A percentile compares a stretch with the other conserved stretches of the same genome.
Conservation (phyloP, 2,329 filamentous ascomycete genomes). For the Esteya vermicola region DNA sequence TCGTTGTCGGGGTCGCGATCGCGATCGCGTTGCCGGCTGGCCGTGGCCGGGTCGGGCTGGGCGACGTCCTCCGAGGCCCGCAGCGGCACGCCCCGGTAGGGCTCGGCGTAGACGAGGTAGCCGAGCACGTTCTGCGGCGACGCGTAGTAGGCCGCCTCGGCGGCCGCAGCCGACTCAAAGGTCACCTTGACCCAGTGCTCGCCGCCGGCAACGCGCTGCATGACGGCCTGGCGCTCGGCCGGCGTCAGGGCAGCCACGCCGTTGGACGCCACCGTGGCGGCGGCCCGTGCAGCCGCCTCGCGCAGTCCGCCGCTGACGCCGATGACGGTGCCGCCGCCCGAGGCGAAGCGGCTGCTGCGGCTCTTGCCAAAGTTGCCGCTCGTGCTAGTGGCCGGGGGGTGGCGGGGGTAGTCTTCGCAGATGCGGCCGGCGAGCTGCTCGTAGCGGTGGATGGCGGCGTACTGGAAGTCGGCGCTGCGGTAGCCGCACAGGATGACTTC, state of each 20-base stretch:
- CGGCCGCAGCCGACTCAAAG: conserved; percentile 60
- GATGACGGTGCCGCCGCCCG: conserved; percentile 43
- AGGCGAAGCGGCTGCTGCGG: conserved; percentile 25
- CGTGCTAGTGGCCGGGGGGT: conserved; percentile 64
- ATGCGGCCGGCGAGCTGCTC: conserved; percentile 76
- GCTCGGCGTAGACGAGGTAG: conserved; percentile 56
- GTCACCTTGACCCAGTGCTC: conserved; percentile 87
- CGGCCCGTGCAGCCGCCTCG: conserved; percentile 49
- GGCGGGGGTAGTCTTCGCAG: conserved; percentile 85
- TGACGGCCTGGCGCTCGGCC: conserved; percentile 61
- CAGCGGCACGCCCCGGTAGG: conserved; percentile 43
- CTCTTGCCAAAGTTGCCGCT: too few relatives aligned
- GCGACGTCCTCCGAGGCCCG: conserved; percentile 51
- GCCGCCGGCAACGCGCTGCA: conserved; percentile 64
- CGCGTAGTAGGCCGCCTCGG: conserved; percentile 52
- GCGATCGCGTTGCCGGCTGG: conserved; percentile 31
- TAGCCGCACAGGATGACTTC: conserved; percentile 84
- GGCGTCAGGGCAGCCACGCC: conserved; percentile 50
- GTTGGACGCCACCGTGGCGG: conserved; percentile 7
- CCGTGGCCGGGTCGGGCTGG: conserved; percentile 42
- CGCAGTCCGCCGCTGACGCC: conserved; percentile 59
- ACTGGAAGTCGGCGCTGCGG: conserved; percentile 48
- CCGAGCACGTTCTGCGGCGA: conserved; percentile 62
- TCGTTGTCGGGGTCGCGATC: conserved; percentile 11
- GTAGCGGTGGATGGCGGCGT: conserved; percentile 79